Percentiles rank a stretch among this genome's conserved stretches.
These are phyloP conservation scores for Didymella arachidicola DNA, from an alignment of 2,329 filamentous ascomycete genomes.

Conservation along the genomic window DNA sequence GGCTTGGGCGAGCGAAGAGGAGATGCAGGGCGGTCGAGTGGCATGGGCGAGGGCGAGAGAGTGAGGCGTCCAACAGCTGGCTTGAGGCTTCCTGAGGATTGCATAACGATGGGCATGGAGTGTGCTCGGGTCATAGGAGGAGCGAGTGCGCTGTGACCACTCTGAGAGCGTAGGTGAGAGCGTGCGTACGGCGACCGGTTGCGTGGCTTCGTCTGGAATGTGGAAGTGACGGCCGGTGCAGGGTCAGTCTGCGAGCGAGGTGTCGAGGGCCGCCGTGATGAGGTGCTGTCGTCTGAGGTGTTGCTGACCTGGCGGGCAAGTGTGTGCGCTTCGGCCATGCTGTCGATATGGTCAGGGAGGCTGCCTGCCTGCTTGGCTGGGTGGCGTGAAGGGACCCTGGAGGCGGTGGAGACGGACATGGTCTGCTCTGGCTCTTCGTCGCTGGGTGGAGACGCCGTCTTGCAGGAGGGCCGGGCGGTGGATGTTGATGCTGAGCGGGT, in stretches of 20 bases:
- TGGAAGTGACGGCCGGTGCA: slow-evolving; percentile 33
- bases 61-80: slow-evolving; percentile 39
- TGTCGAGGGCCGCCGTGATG: slow-evolving; percentile 43
- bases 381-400: slow-evolving; percentile 5
- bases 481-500: slow-evolving; percentile 18
- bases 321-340: slow-evolving; percentile 36
- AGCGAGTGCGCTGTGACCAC: slow-evolving; percentile 52
- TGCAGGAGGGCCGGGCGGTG: slow-evolving; percentile 16
- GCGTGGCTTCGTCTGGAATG: slow-evolving; percentile 47
- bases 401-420: slow-evolving; percentile 7
- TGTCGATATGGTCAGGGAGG: slow-evolving; percentile 17
- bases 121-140: slow-evolving; percentile 59
- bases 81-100: slow-evolving; percentile 39
- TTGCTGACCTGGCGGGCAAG: slow-evolving; percentile 38
- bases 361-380: slow-evolving; percentile 10
- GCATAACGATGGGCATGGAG: slow-evolving; percentile 55
- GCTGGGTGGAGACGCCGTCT: slow-evolving; percentile 10
- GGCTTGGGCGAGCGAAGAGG: slow-evolving; percentile 55
- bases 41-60: slow-evolving; percentile 45
- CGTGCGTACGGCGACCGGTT: slow-evolving; percentile 59
- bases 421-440: slow-evolving; percentile 9
- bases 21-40: slow-evolving; percentile 46
- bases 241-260: slow-evolving; percentile 53
- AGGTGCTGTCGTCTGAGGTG: slow-evolving; percentile 33
- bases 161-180: slow-evolving; percentile 56